Conservation (phyloP, 2,329 filamentous ascomycete species). For the Trichocomaceae sp. region DNA sequence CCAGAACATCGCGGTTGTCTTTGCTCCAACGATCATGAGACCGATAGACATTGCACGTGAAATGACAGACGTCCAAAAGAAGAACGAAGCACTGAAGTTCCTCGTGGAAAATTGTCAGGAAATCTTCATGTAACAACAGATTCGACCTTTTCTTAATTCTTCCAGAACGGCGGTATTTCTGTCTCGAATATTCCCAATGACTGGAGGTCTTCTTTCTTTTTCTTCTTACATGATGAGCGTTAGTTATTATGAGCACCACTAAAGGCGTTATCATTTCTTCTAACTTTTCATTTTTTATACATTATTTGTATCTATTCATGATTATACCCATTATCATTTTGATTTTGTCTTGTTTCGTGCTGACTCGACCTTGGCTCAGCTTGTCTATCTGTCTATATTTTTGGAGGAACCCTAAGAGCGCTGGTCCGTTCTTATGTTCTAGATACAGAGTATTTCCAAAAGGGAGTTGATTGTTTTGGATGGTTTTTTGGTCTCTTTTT, state of each 20-base stretch:
- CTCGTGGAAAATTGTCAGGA: constrained; percentile 82
- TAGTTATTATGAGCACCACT: constrained; percentile 10
- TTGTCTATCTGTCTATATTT: background rate
- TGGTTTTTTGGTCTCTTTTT: background rate
- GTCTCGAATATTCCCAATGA: background rate
- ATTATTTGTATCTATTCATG: constrained; percentile 8
- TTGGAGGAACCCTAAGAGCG: background rate
- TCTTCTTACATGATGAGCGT: constrained; percentile 11
- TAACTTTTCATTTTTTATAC: constrained; percentile 6
- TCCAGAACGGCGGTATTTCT: background rate
- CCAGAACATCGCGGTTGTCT: constrained; percentile 92
- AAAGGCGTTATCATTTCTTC: constrained; percentile 3
- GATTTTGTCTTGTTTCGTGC: background rate
- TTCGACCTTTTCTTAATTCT: too few relatives aligned
- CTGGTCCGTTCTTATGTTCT: background rate
- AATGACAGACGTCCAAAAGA: constrained; percentile 91
- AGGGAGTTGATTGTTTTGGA: background rate
- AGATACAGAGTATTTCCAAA: background rate
- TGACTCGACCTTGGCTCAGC: background rate
- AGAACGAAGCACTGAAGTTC: constrained; percentile 87
- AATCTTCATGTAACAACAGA: constrained; percentile 56
- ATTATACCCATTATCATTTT: constrained; percentile 10
- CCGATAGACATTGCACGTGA: constrained; percentile 84
- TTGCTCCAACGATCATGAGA: constrained; percentile 95
- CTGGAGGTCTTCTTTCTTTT: background rate